A percentile compares a stretch with the other conserved stretches of the same genome.
phyloP scores from a whole-genome alignment of 306 rosid species.

The Dryas octopetala region DNA sequence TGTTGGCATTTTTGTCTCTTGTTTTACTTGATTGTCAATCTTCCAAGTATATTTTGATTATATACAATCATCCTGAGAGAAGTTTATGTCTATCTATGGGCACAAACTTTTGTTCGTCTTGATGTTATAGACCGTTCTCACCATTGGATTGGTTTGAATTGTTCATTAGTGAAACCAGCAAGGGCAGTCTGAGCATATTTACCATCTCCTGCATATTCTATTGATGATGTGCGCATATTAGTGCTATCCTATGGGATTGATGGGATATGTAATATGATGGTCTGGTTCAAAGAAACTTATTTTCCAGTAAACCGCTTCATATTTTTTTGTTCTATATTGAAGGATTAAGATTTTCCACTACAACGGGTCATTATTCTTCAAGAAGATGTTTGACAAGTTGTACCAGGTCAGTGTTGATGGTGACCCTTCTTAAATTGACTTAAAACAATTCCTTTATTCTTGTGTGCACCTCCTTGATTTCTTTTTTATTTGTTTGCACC shows the following conservation, averaged over 20 bases:
- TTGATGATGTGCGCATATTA: neutral
- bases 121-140: slow-evolving; percentile 15
- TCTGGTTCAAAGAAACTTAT: slow-evolving; percentile 5
- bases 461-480: neutral
- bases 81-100: slow-evolving; percentile 3
- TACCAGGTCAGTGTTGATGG: slow-evolving; percentile 64
- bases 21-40: neutral
- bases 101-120: slow-evolving; percentile 2
- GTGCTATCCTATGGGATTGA: neutral
- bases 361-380: slow-evolving; percentile 76
- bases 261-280: neutral
- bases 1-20: neutral
- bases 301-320: neutral
- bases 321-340: slow-evolving; percentile 18
- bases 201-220: neutral
- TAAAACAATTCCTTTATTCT: neutral
- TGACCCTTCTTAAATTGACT: slow-evolving; percentile 12
- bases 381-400: slow-evolving; percentile 91
- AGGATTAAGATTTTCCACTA: slow-evolving; percentile 86
- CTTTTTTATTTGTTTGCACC: neutral
- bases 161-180: neutral
- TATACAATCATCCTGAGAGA: slow-evolving; percentile 15
- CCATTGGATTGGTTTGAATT: slow-evolving; percentile 13
- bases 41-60: neutral
- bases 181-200: neutral